Conservation (phyloP, 208 protist genomes). For the Tritrichomonas musculus region DNA sequence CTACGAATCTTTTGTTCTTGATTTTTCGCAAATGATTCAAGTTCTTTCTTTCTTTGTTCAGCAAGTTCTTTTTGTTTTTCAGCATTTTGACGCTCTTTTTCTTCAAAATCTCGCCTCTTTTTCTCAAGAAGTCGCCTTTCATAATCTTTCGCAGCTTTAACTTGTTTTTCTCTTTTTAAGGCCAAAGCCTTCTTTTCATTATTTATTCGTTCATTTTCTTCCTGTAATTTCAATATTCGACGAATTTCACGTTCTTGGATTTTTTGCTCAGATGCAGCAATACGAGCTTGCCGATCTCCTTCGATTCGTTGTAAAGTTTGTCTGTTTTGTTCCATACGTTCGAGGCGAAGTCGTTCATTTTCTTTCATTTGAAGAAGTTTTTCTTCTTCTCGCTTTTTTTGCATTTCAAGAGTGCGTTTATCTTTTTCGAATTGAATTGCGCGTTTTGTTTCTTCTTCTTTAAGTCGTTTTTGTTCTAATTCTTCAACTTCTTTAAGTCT, state of each 20-base stretch:
- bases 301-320: not conserved
- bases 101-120: not conserved
- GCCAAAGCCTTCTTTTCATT: not conserved
- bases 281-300: not conserved
- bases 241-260: not conserved
- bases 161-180: not conserved
- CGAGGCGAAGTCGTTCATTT: not conserved
- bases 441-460: not conserved
- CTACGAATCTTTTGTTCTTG: not conserved
- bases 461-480: not conserved
- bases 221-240: not conserved
- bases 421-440: not conserved
- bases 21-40: not conserved
- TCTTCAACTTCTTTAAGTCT: not conserved
- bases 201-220: not conserved
- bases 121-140: not conserved
- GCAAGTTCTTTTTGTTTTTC: not conserved
- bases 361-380: not conserved
- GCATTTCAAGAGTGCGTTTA: not conserved
- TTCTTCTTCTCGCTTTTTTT: not conserved
- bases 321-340: not conserved
- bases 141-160: not conserved
- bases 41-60: not conserved
- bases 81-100: not conserved
- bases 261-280: not conserved